A percentile compares a stretch with the other conserved stretches of the same genome.
These are phyloP conservation scores for Sungouiozyma ichnusensis DNA, from an alignment of 805 yeast species.

Conservation along the genomic window DNA sequence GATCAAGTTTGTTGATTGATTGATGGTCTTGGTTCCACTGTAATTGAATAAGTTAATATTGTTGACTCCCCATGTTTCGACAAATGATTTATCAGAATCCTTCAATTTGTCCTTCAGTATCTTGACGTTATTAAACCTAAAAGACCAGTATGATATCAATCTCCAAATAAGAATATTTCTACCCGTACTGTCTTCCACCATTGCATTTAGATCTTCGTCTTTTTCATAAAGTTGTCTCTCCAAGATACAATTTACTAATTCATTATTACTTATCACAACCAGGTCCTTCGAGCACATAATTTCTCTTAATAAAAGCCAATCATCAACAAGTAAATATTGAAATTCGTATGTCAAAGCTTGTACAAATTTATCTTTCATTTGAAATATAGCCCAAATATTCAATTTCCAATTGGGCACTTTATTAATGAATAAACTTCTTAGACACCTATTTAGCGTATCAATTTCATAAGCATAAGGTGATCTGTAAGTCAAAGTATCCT, in stretches of 20 bases:
- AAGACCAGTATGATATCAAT: conserved; percentile 32
- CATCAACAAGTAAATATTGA: conserved; percentile 34
- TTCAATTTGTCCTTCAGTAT: conserved; percentile 11
- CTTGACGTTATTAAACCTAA: conserved; percentile 26
- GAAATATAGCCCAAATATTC: conserved; percentile 32
- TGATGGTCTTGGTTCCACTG: conserved; percentile 14
- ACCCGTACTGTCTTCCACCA: conserved; percentile 30
- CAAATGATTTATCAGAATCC: conserved; percentile 28
- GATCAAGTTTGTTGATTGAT: not conserved
- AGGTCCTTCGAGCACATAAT: conserved; percentile 6
- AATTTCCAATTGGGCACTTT: conserved; percentile 31
- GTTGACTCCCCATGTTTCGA: conserved; percentile 26
- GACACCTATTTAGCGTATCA: conserved; percentile 30
- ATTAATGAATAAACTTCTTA: conserved; percentile 29
- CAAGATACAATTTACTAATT: conserved; percentile 42
- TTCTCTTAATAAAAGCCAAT: conserved; percentile 18
- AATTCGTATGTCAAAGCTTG: conserved; percentile 40
- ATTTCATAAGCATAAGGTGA: conserved; percentile 40
- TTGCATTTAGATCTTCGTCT: conserved; percentile 23
- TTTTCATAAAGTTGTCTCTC: conserved; percentile 44
- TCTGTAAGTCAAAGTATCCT: conserved; percentile 10
- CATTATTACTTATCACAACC: conserved; percentile 32
- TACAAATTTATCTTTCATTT: conserved; percentile 30
- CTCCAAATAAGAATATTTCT: conserved; percentile 32
- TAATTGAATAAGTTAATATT: conserved; percentile 19